Evolutionary conservation across 2,329 filamentous ascomycete genomes (phyloP).

Genomic region (Ambrosiella beaveri): DNA sequence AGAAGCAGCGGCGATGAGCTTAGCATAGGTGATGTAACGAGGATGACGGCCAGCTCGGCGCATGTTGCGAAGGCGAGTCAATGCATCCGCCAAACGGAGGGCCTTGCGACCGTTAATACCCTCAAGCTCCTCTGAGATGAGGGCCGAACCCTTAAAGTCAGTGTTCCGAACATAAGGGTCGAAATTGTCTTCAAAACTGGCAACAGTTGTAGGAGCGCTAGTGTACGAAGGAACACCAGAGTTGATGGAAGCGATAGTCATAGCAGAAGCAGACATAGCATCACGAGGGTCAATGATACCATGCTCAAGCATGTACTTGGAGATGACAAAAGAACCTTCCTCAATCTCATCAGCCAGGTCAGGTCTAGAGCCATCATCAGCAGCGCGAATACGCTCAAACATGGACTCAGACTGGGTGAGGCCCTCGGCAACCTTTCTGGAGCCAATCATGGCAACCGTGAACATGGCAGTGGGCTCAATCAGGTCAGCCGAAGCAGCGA

Average conservation of each 20-base stretch:
- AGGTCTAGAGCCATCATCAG: constrained; percentile 25
- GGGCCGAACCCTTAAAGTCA: constrained; percentile 81
- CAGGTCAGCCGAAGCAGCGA: constrained; percentile 44
- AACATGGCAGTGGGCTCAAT: constrained; percentile 88
- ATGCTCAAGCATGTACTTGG: constrained; percentile 39
- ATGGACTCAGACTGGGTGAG: constrained; percentile 64
- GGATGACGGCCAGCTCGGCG: constrained; percentile 81
- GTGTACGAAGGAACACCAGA: constrained; percentile 19
- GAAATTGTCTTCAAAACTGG: constrained; percentile 57
- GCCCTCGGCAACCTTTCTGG: constrained; percentile 68
- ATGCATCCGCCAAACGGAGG: constrained; percentile 59
- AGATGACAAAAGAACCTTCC: constrained; percentile 59
- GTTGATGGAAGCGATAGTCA: constrained; percentile 17
- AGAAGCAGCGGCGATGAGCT: constrained; percentile 79
- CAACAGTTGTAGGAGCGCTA: constrained; percentile 35
- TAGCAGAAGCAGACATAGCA: constrained; percentile 21
- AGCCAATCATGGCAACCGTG: constrained; percentile 69
- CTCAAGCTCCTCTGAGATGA: constrained; percentile 82
- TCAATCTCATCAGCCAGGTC: constrained; percentile 66
- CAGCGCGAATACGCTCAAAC: constrained; percentile 65
- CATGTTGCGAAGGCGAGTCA: constrained; percentile 79
- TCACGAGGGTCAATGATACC: constrained; percentile 38
- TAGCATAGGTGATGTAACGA: constrained; percentile 90
- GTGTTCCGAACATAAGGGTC: constrained; percentile 84
- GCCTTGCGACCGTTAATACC: constrained; percentile 56